Evolutionary conservation across 805 yeast genomes (phyloP), one percentile per base, ranked within the genome.

Genomic region (Kluyveromyces dobzhanskii): DNA sequence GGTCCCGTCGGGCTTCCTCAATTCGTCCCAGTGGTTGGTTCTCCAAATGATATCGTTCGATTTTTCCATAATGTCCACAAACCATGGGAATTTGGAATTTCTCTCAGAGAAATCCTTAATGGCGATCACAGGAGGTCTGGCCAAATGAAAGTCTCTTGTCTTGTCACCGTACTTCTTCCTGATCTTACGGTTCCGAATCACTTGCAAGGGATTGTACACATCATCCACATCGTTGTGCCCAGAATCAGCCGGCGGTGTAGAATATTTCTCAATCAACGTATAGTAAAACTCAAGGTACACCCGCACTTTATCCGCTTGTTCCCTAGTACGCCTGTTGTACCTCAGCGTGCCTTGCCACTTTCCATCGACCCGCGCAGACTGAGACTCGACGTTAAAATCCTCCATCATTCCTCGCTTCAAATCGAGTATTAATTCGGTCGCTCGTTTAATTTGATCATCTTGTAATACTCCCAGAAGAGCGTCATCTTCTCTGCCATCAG

Each of bases 201-300:
- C 71, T 58, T 85, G 95, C 32, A 86, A 62, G 3, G 95, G 95
- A 53, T 86, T 86, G 64, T 79, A 86, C 3, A 74, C 71, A 2
- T 80, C 84, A 40, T 78, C 85, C 3, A 81, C 71, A 2, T 67
- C 70, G 45, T 71, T 50, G 46, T 52, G 34, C 48, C 48, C 44
- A 49, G 45, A 33, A 12, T 37, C 37, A 12, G 35, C 40, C 13
- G 44, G 54, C 10, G 44, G 38, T 8, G 59, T 61, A 26, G 67
- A 61, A 18, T 63, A 60, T 41, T 70, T 58, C 45, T 71, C 75
- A 21, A 78, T 44, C 37, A 68, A 62, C 12, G 62, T 54, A 50
- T 75, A 78, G 50, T 73, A 76, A 42, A 69, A 59, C 21, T 70
- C 73, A 8, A 79, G 44, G 49, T 59, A 59, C 19, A 53, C 51